Conservation (phyloP, 2,329 filamentous ascomycete species). For the Hysterium pulicare region DNA sequence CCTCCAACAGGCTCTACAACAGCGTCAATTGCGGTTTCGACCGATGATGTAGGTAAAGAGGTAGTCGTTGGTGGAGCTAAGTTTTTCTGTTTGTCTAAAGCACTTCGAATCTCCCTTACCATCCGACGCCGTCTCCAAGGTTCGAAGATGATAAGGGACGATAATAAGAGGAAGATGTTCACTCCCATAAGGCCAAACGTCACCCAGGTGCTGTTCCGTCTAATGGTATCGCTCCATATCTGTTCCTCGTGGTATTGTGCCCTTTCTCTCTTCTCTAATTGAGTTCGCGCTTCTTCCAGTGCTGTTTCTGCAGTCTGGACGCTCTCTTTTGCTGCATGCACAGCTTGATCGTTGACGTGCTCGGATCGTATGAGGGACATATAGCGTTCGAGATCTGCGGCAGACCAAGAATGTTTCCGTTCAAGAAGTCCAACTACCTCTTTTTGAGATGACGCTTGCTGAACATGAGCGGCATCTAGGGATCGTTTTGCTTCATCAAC, state of each 20-base stretch:
- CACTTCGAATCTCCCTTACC: slow-evolving; percentile 65
- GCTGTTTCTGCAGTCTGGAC: slow-evolving; percentile 74
- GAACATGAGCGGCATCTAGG: slow-evolving; percentile 80
- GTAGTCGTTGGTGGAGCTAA: slow-evolving; percentile 11
- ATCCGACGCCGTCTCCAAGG: slow-evolving; percentile 82
- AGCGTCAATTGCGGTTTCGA: slow-evolving; percentile 21
- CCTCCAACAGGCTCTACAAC: slow-evolving; percentile 13
- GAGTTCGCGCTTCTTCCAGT: slow-evolving; percentile 71
- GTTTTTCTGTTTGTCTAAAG: slow-evolving; percentile 30
- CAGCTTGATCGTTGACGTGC: slow-evolving; percentile 86
- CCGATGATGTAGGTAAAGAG: slow-evolving; percentile 5
- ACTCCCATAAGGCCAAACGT: slow-evolving; percentile 98
- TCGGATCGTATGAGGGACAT: slow-evolving; percentile 88
- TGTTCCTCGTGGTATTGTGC: slow-evolving; percentile 97
- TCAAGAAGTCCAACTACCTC: slow-evolving; percentile 94
- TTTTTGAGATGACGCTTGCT: slow-evolving; percentile 83
- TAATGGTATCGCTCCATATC: slow-evolving; percentile 97
- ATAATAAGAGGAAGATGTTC: slow-evolving; percentile 83
- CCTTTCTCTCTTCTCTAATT: slow-evolving; percentile 78
- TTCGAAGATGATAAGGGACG: slow-evolving; percentile 85
- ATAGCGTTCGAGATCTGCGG: slow-evolving; percentile 86
- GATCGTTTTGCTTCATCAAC: slow-evolving; percentile 69
- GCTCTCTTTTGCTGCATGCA: slow-evolving; percentile 66
- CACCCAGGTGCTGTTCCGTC: slow-evolving; percentile 95
- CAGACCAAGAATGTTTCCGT: slow-evolving; percentile 88